Evolutionary conservation across 140 eudicot species (phyloP), one percentile per base, ranked within the genome.

Genomic region (Anethum foeniculum): DNA sequence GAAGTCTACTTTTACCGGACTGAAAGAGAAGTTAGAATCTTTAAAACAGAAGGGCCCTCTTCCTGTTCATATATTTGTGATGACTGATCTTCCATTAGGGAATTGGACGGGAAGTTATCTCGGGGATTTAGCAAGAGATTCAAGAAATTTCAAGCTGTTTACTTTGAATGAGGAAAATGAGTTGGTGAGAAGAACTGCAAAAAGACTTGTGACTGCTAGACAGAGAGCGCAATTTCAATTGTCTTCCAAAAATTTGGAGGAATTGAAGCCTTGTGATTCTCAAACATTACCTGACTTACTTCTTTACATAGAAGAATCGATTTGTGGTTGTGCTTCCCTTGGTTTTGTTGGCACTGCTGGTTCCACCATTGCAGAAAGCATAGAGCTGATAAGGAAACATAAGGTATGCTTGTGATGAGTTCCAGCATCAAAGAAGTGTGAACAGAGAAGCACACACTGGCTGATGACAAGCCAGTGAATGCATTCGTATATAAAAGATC

Each of bases 271-370:
- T 23, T 83, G 86, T 79, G 67, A 62, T 80, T 71, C 86, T 80
- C 72, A 39, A 46, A 78, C 80, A 51, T 56, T 86, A 64, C 92
- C 95, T 56, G 97, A 93, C 85, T 78, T 95, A 49, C 90, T 86
- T 64, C 82, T 95, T 27, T 96, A 86, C 81, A 82, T 95, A 23
- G 96, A 93, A 82, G 96, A 95, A 89, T 84, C 89, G 11, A 82
- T 95, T 83, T 95, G 99, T 78, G 84, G 97, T 65, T 95, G 98
- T 87, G 99, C 96, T 81, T 84, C 96, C 41, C 95, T 95, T 71
- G 99, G 99, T 56, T 95, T 95, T 86, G 89, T 93, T 73, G 99
- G 98, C 69, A 95, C 99, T 65, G 80, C 91, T 58, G 99, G 99
- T 9, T 95, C 99, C 28, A 93, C 98, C 32, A 95, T 95, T 49